Evolutionary conservation across 2,329 filamentous ascomycete species (phyloP).

Genomic region (Verticillium longisporum): DNA sequence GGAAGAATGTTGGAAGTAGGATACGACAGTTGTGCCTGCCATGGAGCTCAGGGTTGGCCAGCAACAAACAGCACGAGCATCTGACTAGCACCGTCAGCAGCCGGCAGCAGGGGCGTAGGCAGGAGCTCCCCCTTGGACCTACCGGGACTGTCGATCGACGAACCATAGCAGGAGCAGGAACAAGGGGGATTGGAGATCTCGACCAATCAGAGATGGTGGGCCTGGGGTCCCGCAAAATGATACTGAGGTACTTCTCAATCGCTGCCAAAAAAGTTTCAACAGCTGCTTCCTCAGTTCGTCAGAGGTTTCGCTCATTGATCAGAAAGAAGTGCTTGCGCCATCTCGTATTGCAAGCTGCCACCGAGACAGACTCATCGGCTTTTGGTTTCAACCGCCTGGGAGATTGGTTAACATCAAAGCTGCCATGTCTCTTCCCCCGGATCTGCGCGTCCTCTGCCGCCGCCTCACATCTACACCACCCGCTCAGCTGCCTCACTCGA

Average conservation of each 20-base stretch:
- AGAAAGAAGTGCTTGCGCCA: not conserved
- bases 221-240: not conserved
- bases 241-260: not conserved
- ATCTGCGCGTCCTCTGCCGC: slow-evolving; percentile 59
- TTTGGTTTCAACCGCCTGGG: not conserved
- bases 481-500: slow-evolving; percentile 66
- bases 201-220: not conserved
- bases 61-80: not conserved
- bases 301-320: not conserved
- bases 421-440: slow-evolving; percentile 38
- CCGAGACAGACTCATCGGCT: not conserved
- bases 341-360: not conserved
- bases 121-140: not conserved
- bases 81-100: not conserved
- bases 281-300: not conserved
- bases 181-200: not conserved
- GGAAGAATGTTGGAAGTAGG: not conserved
- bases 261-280: not conserved
- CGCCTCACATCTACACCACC: slow-evolving; percentile 65
- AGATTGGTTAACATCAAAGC: not conserved
- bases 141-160: not conserved
- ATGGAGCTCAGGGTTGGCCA: not conserved
- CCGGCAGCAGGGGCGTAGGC: not conserved
- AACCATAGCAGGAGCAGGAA: not conserved
- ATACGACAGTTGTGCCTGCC: not conserved